Conservation (phyloP, 768 basidiomycete species). For the Agaricus blazei region DNA sequence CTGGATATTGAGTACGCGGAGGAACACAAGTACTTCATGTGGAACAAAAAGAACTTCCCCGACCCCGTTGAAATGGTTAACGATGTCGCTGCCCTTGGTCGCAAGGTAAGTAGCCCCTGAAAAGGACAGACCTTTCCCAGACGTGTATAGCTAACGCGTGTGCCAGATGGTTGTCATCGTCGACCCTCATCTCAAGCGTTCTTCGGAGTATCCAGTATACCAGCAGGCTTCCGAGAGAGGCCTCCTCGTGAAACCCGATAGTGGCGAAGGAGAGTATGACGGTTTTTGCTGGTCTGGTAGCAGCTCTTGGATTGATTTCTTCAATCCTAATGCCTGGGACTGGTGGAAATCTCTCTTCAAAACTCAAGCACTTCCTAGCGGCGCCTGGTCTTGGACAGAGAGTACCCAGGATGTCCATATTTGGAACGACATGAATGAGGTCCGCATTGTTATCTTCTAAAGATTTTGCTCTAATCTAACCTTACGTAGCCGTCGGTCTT, state of each 20-base stretch:
- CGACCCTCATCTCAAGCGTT: slow-evolving; percentile 93
- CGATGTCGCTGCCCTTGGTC: slow-evolving; percentile 76
- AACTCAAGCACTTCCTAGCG: slow-evolving; percentile 41
- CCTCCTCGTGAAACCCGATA: slow-evolving; percentile 76
- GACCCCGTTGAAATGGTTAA: slow-evolving; percentile 92
- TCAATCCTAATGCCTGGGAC: slow-evolving; percentile 84
- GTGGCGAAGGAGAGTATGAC: slow-evolving; percentile 82
- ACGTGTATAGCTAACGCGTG: background rate
- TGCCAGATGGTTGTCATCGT: slow-evolving; percentile 94
- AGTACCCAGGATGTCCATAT: slow-evolving; percentile 84
- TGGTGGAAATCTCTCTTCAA: slow-evolving; percentile 92
- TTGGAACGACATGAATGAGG: slow-evolving; percentile 99
- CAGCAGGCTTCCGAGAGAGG: slow-evolving; percentile 77
- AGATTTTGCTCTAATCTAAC: background rate
- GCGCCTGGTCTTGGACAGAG: slow-evolving; percentile 69
- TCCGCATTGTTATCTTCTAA: slow-evolving; percentile 18
- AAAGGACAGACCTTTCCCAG: background rate
- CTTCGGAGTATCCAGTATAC: slow-evolving; percentile 75
- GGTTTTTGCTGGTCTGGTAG: slow-evolving; percentile 99
- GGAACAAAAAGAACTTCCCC: slow-evolving; percentile 90
- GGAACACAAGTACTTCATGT: slow-evolving; percentile 96
- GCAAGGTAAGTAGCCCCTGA: slow-evolving; percentile 55
- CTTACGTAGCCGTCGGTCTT: slow-evolving; percentile 79
- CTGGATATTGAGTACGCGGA: slow-evolving; percentile 94
- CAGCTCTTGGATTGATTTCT: slow-evolving; percentile 96